phyloP scores from a whole-genome alignment of 352 stramenopile genomes.

The Phytophthora tubulina region DNA sequence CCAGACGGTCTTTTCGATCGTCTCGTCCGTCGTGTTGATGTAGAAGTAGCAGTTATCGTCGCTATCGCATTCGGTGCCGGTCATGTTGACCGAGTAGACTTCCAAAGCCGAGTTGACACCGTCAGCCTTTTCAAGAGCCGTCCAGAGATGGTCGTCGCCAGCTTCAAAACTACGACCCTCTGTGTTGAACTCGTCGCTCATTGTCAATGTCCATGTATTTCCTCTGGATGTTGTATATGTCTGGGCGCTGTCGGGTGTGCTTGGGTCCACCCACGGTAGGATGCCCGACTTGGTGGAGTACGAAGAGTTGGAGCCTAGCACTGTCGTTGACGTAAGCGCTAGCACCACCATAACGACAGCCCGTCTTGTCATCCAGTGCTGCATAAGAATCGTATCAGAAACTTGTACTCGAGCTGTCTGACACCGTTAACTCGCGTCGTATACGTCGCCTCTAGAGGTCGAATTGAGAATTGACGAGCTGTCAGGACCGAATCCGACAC shows the following conservation, averaged over 20 bases:
- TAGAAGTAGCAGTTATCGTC: conserved; percentile 53
- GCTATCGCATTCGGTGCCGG: conserved; percentile 46
- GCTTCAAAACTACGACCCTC: conserved; percentile 87
- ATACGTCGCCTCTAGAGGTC: conserved; percentile 15
- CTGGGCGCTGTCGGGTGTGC: conserved; percentile 42
- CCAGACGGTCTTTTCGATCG: conserved; percentile 48
- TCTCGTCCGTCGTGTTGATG: conserved; percentile 56
- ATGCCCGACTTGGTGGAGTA: conserved; percentile 42
- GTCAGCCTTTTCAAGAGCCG: conserved; percentile 78
- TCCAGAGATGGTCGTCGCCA: conserved; percentile 95
- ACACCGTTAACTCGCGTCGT: background rate
- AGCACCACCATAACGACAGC: too few relatives aligned
- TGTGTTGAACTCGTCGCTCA: conserved; percentile 57
- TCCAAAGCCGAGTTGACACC: conserved; percentile 87
- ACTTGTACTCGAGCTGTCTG: background rate
- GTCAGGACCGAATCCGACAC: conserved; percentile 7
- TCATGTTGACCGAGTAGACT: conserved; percentile 91
- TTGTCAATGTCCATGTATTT: conserved; percentile 68
- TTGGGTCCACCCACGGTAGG: conserved; percentile 26
- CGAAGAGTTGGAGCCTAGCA: conserved; percentile 24
- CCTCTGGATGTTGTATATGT: conserved; percentile 42
- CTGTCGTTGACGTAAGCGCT: background rate
- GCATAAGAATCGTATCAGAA: too few relatives aligned
- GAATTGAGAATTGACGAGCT: conserved; percentile 28
- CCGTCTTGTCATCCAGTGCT: too few relatives aligned